Conservation (phyloP, 345 rosid species). For the Jatropha curcas region DNA sequence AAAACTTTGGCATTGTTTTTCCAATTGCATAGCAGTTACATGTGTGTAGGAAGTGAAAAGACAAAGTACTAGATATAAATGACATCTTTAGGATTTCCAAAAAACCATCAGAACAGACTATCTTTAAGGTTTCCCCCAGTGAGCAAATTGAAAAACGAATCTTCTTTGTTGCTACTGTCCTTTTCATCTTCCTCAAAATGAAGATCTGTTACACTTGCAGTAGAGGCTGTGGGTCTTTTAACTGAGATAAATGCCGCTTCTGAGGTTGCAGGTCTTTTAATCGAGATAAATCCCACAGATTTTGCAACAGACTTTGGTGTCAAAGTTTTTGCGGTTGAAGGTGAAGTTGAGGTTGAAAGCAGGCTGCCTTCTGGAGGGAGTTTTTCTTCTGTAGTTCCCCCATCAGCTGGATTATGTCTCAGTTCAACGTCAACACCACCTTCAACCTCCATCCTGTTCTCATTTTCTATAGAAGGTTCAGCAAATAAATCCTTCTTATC, state of each 20-base stretch:
- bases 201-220: conserved; percentile 23
- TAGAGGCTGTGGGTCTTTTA: conserved; percentile 30
- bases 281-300: conserved; percentile 66
- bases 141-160: conserved; percentile 50
- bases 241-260: conserved; percentile 19
- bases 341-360: conserved; percentile 17
- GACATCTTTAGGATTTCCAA: too few relatives aligned
- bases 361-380: conserved; percentile 13
- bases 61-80: too few relatives aligned
- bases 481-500: conserved; percentile 11
- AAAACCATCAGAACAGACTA: conserved; percentile 30
- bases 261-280: conserved; percentile 45
- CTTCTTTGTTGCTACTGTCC: conserved; percentile 27
- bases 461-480: conserved; percentile 10
- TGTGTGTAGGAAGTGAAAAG: too few relatives aligned
- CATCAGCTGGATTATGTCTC: conserved; percentile 17
- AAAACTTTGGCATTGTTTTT: background rate
- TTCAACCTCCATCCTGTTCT: conserved; percentile 25
- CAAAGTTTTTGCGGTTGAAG: conserved; percentile 12
- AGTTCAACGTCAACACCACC: conserved; percentile 13
- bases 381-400: conserved; percentile 9
- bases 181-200: conserved; percentile 21
- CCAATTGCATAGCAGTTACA: background rate
- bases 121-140: conserved; percentile 39
- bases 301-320: conserved; percentile 23